Base-by-base conservation (phyloP, 805 yeast species). In the Ogataea ganodermae region DNA sequence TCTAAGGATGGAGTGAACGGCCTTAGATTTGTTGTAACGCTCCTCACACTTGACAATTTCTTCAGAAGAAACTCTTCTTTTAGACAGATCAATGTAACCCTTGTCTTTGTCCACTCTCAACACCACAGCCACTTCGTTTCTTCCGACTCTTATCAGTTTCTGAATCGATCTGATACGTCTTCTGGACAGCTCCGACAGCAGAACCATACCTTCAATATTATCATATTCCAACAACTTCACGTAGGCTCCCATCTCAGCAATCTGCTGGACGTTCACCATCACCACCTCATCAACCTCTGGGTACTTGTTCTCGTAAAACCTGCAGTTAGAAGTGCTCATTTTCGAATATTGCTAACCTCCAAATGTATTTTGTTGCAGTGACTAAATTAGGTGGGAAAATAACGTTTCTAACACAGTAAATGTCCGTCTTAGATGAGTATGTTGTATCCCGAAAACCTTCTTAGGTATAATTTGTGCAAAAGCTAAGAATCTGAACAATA, bases 171-270 rank as follows among this genome's bases (percentile, higher is more conserved):
- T 83, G 63, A 94, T 94, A 76, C 99, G 95, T 79, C 99, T 89
- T 81, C 99, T 88, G 30, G 98, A 91, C 60, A 94, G 80, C 74
- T 94, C 99, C 35, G 96, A 86, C 62, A 94, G 80, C 57, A 94
- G 76, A 49, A 94, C 96, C 99, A 94, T 94, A 64, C 99, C 99
- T 73, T 94, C 99, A 65, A 94, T 92, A 69, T 92, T 94, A 73
- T 94, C 98, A 67, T 94, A 94, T 72, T 94, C 99, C 56, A 94
- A 79, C 56, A 94, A 78, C 70, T 90, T 92, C 56, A 94, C 96
- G 69, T 94, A 94, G 12, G 99, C 99, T 50, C 99, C 99, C 99
- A 94, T 94, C 71, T 94, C 99, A 58, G 98, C 99, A 61, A 94
- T 94, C 69, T 88, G 95, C 70, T 88, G 96, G 59, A 94, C 99